Evolutionary conservation across 169 alveolate genomes (phyloP).

Genomic region (Cryptosporidium bovis): DNA sequence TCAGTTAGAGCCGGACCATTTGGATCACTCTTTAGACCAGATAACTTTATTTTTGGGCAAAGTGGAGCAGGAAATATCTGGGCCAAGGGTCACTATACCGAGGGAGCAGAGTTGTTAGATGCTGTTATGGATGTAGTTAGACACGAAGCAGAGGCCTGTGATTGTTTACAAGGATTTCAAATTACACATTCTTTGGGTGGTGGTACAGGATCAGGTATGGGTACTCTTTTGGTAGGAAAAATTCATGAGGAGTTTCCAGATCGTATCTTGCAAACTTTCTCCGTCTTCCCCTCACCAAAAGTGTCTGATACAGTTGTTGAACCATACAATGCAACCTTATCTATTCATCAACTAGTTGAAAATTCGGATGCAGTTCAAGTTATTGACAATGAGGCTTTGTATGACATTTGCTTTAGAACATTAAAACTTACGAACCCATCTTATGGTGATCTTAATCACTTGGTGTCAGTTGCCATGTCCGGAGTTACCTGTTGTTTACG

Average conservation of each 20-base stretch:
- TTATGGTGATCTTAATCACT: slow-evolving; percentile 97
- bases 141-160: slow-evolving; percentile 98
- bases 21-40: slow-evolving; percentile 98
- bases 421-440: slow-evolving; percentile 98
- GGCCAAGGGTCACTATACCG: slow-evolving; percentile 99
- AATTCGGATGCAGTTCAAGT: slow-evolving; percentile 98
- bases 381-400: slow-evolving; percentile 97
- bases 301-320: slow-evolving; percentile 99
- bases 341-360: slow-evolving; percentile 97
- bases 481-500: slow-evolving; percentile 98
- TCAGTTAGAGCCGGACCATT: slow-evolving; percentile 98
- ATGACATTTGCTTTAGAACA: slow-evolving; percentile 99
- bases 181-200: slow-evolving; percentile 98
- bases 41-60: slow-evolving; percentile 98
- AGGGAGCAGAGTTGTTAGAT: slow-evolving; percentile 98
- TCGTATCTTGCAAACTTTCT: slow-evolving; percentile 97
- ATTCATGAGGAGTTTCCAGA: slow-evolving; percentile 98
- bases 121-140: slow-evolving; percentile 98
- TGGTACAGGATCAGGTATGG: slow-evolving; percentile 99
- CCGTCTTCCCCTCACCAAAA: slow-evolving; percentile 98
- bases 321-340: slow-evolving; percentile 97
- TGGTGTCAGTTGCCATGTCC: slow-evolving; percentile 97
- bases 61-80: slow-evolving; percentile 99
- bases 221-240: slow-evolving; percentile 95
- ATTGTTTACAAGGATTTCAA: slow-evolving; percentile 98